Base-by-base conservation (phyloP, 305 asterid genomes). In the Fraxinus sp. region DNA sequence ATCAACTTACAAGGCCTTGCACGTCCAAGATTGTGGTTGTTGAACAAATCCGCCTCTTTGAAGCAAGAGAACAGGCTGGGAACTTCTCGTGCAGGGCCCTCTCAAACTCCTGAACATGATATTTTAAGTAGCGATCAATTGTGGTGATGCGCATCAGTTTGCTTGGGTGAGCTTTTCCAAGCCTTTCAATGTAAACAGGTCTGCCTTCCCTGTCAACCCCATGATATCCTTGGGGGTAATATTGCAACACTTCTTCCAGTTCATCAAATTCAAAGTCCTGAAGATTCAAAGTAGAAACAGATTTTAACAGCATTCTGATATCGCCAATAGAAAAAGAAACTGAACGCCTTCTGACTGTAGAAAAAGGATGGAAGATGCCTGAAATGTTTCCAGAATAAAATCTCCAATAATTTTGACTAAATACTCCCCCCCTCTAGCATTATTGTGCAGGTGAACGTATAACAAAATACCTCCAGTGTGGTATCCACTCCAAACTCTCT, bases 161-260 rank as follows among this genome's bases (percentile, higher is more conserved):
- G 86, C 92, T 93, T 1, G 98, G 98, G 77, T 96, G 93, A 79
- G 99, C 97, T 88, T 89, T 90, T 85, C 99, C 99, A 81, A 94
- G 98, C 89, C 97, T 91, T 92, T 96, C 98, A 82, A 96, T 92
- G 85, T 95, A 95, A 85, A 95, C 85, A 32, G 99, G 99, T 78
- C 98, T 92, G 83, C 99, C 99, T 87, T 94, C 98, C 87, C 87
- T 93, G 86, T 95, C 99, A 79, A 95, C 98, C 80, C 98, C 99
- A 88, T 95, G 99, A 91, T 92, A 94, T 86, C 99, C 98, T 88
- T 94, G 98, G 72, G 99, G 99, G 83, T 95, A 96, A 84, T 88
- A 94, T 78, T 94, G 94, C 91, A 96, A 79, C 81, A 96, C 98
- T 85, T 93, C 97, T 86, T 94, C 98, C 79, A 90, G 89, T 91